Percentiles rank a stretch among this genome's conserved stretches.
Conservation (phyloP, 1,284 basidiomycete species). For the Cryptococcus neoformans region DNA sequence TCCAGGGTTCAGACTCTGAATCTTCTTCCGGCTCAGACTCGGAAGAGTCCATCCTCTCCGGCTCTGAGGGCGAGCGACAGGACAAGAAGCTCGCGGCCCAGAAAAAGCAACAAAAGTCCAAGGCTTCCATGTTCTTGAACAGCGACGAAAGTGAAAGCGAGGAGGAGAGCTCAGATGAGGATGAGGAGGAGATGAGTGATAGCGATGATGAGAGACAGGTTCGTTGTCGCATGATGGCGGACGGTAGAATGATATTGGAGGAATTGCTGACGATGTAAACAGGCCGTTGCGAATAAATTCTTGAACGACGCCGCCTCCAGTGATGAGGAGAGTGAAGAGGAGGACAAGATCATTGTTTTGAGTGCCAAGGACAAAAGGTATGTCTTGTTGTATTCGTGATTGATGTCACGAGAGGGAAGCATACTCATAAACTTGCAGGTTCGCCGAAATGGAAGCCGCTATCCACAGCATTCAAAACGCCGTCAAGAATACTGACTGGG, state of each 20-base stretch:
- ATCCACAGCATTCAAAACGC: conserved; percentile 92
- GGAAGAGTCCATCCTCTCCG: conserved; percentile 46
- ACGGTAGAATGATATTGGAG: too few relatives aligned
- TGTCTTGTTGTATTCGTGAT: conserved; percentile 5
- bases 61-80: conserved; percentile 35
- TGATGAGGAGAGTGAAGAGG: conserved; percentile 47
- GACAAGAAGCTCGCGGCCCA: conserved; percentile 21
- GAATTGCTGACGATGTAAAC: background rate
- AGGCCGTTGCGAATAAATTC: conserved; percentile 42
- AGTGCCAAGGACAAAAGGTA: conserved; percentile 51
- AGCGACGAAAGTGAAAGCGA: conserved; percentile 29
- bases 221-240: conserved; percentile 4
- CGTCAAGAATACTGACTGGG: conserved; percentile 91
- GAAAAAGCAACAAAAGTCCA: conserved; percentile 16
- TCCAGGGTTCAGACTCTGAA: conserved; percentile 37
- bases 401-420: conserved; percentile 11
- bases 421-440: conserved; percentile 5
- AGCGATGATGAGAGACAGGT: conserved; percentile 34
- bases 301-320: conserved; percentile 42
- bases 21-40: conserved; percentile 31
- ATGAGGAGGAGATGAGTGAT: conserved; percentile 37
- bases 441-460: conserved; percentile 56
- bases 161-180: conserved; percentile 34
- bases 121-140: conserved; percentile 40
- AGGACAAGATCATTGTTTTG: conserved; percentile 48